These are phyloP conservation scores for Pholiota molesta DNA, from an alignment of 768 basidiomycete genomes.

Conservation along the genomic window DNA sequence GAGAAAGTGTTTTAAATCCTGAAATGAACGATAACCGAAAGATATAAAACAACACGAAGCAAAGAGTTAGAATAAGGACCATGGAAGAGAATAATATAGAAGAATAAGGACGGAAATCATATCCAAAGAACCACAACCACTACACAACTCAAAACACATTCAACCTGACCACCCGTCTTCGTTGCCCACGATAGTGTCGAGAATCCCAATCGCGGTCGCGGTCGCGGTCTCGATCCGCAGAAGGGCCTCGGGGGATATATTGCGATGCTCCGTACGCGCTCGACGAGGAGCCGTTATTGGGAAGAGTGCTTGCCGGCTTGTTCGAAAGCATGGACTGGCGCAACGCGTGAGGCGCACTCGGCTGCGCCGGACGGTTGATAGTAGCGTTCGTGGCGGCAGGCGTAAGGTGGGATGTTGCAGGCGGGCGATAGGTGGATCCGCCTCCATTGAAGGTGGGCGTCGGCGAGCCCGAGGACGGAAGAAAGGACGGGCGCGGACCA, in stretches of 20 bases:
- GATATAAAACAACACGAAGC: too few relatives aligned
- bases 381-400: neutral
- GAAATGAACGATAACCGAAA: too few relatives aligned
- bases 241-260: slow-evolving; percentile 50
- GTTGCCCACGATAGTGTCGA: too few relatives aligned
- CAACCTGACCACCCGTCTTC: neutral
- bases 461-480: neutral
- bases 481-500: neutral
- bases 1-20: too few relatives aligned
- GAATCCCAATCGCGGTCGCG: slow-evolving; percentile 21
- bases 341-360: slow-evolving; percentile 28
- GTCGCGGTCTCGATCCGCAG: slow-evolving; percentile 48
- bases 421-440: too few relatives aligned
- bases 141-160: too few relatives aligned
- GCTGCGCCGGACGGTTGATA: slow-evolving; percentile 19
- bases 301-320: neutral
- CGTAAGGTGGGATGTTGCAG: neutral
- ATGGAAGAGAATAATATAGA: too few relatives aligned
- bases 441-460: neutral
- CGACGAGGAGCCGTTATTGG: neutral
- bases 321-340: slow-evolving; percentile 9
- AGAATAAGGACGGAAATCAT: too few relatives aligned
- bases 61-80: too few relatives aligned
- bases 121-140: too few relatives aligned
- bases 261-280: slow-evolving; percentile 24